Percentiles rank a stretch among this genome's conserved stretches.
phyloP scores from a whole-genome alignment of 2,329 filamentous ascomycete species.

The Exophiala xenobiotica region DNA sequence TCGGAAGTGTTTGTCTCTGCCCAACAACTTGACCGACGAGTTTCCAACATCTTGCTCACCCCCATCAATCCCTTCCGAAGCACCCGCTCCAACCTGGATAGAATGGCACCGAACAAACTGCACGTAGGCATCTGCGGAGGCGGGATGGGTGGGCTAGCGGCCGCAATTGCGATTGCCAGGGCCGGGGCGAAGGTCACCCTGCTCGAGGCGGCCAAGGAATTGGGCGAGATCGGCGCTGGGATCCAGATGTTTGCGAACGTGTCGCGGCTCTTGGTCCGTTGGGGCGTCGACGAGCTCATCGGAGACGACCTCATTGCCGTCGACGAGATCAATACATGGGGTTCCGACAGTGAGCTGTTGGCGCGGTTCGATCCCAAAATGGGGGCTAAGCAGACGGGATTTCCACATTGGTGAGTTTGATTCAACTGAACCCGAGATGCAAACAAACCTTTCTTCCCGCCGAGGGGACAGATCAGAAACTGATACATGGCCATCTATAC shows the following conservation, averaged over 20 bases:
- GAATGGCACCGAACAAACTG: slow-evolving; percentile 7
- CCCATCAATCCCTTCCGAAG: too few relatives aligned
- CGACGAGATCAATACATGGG: slow-evolving; percentile 41
- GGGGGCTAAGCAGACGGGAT: slow-evolving; percentile 21
- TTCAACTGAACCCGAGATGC: too few relatives aligned
- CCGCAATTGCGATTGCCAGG: slow-evolving; percentile 45
- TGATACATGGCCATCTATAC: not conserved
- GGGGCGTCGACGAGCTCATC: slow-evolving; percentile 42
- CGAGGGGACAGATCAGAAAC: too few relatives aligned
- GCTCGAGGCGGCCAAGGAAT: slow-evolving; percentile 31
- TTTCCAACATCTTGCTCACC: too few relatives aligned
- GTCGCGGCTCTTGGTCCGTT: slow-evolving; percentile 41
- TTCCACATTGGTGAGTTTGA: slow-evolving; percentile 26
- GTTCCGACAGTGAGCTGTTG: slow-evolving; percentile 28
- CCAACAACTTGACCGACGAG: too few relatives aligned
- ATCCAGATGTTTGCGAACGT: slow-evolving; percentile 43
- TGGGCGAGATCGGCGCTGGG: slow-evolving; percentile 41
- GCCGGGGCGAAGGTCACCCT: slow-evolving; percentile 36
- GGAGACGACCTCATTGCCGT: slow-evolving; percentile 43
- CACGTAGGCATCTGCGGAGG: slow-evolving; percentile 38
- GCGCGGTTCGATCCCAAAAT: slow-evolving; percentile 17
- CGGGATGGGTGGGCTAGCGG: slow-evolving; percentile 45
- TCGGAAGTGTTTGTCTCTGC: too few relatives aligned
- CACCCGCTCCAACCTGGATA: too few relatives aligned
- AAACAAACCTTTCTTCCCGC: too few relatives aligned